Conservation (phyloP, 768 basidiomycete species). For the Cubamyces lactineus region DNA sequence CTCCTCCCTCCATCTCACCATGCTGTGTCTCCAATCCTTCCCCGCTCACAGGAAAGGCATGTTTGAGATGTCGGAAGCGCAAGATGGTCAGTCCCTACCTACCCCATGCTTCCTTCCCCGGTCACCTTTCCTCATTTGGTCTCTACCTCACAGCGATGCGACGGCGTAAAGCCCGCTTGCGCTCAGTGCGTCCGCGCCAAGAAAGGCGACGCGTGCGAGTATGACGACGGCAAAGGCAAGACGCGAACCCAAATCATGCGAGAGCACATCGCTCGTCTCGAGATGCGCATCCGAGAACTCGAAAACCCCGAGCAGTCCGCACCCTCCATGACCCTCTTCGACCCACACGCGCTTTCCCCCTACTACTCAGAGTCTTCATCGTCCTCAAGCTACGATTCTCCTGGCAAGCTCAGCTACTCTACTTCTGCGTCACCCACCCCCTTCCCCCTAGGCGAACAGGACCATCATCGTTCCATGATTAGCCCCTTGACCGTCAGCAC, state of each 20-base stretch:
- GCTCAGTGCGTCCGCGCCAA: slow-evolving; percentile 80
- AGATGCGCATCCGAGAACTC: slow-evolving; percentile 71
- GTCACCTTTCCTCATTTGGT: background rate
- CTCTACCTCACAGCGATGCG: slow-evolving; percentile 59
- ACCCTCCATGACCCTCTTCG: slow-evolving; percentile 69
- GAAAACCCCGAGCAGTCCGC: slow-evolving; percentile 75
- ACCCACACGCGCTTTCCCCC: slow-evolving; percentile 54
- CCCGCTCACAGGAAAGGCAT: slow-evolving; percentile 50
- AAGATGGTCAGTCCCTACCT: slow-evolving; percentile 46
- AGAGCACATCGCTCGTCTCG: slow-evolving; percentile 74
- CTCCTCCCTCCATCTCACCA: background rate
- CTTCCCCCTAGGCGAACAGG: slow-evolving; percentile 40
- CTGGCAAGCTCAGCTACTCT: slow-evolving; percentile 36
- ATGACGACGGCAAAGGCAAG: slow-evolving; percentile 85
- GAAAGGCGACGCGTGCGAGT: slow-evolving; percentile 74
- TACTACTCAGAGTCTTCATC: slow-evolving; percentile 39
- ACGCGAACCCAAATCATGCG: slow-evolving; percentile 79
- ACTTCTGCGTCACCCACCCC: slow-evolving; percentile 39
- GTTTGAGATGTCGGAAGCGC: slow-evolving; percentile 55
- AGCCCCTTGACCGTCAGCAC: slow-evolving; percentile 19
- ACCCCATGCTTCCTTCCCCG: background rate
- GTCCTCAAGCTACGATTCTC: slow-evolving; percentile 38
- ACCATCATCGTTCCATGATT: slow-evolving; percentile 7
- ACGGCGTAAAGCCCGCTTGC: slow-evolving; percentile 75
- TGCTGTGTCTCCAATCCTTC: background rate